These are phyloP conservation scores for Arabidopsis hybrid DNA, from an alignment of 441 rosid genomes.

Conservation along the genomic window DNA sequence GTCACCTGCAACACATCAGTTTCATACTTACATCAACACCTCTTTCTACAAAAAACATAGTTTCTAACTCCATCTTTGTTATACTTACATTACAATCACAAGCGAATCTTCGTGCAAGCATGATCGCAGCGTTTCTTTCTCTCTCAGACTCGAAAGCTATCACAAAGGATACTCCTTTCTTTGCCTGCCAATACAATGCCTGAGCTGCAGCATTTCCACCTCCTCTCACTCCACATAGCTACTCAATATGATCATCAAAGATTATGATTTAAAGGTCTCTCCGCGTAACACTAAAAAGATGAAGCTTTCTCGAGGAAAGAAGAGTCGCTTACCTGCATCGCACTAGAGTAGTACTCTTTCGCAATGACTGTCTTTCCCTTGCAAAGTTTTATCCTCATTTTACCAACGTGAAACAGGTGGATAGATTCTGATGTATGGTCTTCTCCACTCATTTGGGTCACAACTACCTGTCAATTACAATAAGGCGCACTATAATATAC, in stretches of 20 bases:
- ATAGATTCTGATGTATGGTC: conserved; percentile 80
- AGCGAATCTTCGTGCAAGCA: conserved; percentile 95
- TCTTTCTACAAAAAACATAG: background rate
- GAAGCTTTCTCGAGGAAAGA: background rate
- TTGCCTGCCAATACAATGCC: conserved; percentile 92
- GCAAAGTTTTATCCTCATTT: conserved; percentile 94
- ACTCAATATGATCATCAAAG: conserved; percentile 23
- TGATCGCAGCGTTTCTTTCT: conserved; percentile 88
- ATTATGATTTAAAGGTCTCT: conserved; percentile 22
- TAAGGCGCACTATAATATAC: background rate
- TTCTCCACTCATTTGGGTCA: conserved; percentile 77
- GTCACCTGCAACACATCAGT: conserved; percentile 60
- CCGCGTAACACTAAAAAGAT: background rate
- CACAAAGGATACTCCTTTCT: conserved; percentile 73
- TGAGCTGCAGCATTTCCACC: conserved; percentile 98
- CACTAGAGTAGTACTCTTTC: conserved; percentile 86
- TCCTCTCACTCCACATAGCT: conserved; percentile 99
- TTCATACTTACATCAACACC: background rate
- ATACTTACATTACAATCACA: conserved; percentile 91
- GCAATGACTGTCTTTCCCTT: conserved; percentile 73
- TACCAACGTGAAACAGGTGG: conserved; percentile 86
- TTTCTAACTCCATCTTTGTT: conserved; percentile 15
- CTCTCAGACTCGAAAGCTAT: conserved; percentile 90
- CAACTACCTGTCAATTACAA: conserved; percentile 63
- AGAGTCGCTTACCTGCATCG: conserved; percentile 68